Conservation (phyloP, 305 asterid species). For the Solanum hybrid region DNA sequence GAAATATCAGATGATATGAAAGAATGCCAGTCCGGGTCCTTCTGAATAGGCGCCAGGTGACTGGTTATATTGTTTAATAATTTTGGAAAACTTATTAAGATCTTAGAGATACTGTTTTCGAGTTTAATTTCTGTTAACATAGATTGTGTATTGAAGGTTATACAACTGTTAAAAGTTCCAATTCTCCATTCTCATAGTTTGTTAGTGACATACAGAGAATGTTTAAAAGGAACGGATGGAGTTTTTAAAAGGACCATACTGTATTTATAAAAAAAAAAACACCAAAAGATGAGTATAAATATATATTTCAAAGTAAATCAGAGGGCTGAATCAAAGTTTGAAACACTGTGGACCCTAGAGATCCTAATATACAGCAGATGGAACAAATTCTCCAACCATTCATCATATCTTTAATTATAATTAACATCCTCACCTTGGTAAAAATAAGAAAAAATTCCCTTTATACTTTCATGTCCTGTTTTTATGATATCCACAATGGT, state of each 20-base stretch:
- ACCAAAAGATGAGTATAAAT: not conserved
- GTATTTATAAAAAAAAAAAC: not conserved
- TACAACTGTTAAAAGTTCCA: not conserved
- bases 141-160: not conserved
- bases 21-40: constrained; percentile 63
- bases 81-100: not conserved
- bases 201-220: not conserved
- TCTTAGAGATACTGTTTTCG: not conserved
- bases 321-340: not conserved
- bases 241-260: not conserved
- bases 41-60: constrained; percentile 41
- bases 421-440: not conserved
- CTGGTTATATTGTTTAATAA: constrained; percentile 41
- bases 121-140: not conserved
- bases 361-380: not conserved
- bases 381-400: not conserved
- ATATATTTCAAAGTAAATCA: not conserved
- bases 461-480: not conserved
- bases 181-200: not conserved
- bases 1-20: not conserved
- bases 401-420: not conserved
- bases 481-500: not conserved
- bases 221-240: not conserved
- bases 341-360: not conserved
- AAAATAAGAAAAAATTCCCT: not conserved